Conservation (phyloP, 2,329 filamentous ascomycete genomes). For the Fusarium caatingaense region DNA sequence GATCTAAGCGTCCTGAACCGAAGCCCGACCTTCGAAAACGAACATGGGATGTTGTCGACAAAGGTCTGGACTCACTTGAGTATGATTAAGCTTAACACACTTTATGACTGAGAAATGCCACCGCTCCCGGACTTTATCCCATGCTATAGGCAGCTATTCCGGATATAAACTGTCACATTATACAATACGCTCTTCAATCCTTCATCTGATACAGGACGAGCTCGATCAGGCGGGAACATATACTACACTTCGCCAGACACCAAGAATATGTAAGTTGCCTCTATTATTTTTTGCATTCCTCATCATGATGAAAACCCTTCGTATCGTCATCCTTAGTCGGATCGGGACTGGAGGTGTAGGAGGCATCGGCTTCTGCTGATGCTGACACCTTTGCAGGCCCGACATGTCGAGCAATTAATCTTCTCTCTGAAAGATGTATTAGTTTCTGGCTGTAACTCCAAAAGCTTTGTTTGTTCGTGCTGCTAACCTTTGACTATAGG, state of each 20-base stretch:
- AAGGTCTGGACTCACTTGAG: constrained; percentile 68
- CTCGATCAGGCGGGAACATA: not conserved
- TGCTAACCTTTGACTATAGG: constrained; percentile 33
- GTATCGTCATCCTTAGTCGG: constrained; percentile 98
- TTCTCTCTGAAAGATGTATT: constrained; percentile 62
- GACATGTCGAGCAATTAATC: constrained; percentile 65
- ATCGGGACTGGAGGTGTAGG: constrained; percentile 56
- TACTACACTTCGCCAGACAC: not conserved
- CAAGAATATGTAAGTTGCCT: constrained; percentile 24
- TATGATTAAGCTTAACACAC: constrained; percentile 59
- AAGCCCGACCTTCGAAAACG: constrained; percentile 74
- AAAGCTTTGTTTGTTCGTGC: constrained; percentile 5
- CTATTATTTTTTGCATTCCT: constrained; percentile 4
- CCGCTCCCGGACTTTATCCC: not conserved
- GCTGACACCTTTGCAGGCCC: constrained; percentile 49
- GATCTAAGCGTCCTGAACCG: constrained; percentile 56
- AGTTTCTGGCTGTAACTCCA: not conserved
- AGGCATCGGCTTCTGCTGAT: constrained; percentile 48
- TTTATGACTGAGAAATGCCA: not conserved
- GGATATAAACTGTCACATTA: not conserved
- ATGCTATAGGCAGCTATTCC: not conserved
- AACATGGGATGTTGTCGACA: constrained; percentile 74
- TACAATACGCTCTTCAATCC: not conserved
- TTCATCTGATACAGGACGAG: not conserved
- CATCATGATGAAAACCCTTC: constrained; percentile 80